A percentile compares a stretch with the other conserved stretches of the same genome.
phyloP scores from a whole-genome alignment of 352 stramenopile species.

The Pythium aquatile region DNA sequence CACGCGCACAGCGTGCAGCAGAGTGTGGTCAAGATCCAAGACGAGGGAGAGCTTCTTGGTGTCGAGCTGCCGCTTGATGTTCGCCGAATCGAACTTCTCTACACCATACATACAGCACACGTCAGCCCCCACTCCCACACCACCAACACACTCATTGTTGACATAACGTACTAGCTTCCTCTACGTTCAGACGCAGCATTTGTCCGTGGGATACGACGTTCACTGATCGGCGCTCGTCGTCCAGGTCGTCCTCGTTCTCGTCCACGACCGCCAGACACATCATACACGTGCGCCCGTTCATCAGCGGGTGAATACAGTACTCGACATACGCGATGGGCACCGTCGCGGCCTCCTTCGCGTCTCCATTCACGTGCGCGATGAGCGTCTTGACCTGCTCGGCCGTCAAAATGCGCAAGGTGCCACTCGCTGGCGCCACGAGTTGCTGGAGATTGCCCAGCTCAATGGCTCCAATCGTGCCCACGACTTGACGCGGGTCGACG shows the following conservation, averaged over 20 bases:
- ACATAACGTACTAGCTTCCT: conserved; percentile 92
- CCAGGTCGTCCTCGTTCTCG: conserved; percentile 62
- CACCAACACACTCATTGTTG: not conserved
- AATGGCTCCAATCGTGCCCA: conserved; percentile 52
- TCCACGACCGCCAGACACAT: conserved; percentile 78
- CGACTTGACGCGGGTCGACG: conserved; percentile 57
- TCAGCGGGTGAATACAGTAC: conserved; percentile 77
- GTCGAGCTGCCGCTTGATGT: conserved; percentile 83
- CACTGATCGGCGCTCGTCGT: conserved; percentile 51
- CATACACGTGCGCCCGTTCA: conserved; percentile 73
- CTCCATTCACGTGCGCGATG: conserved; percentile 10
- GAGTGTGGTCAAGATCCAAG: conserved; percentile 96
- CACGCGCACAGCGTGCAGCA: conserved; percentile 91
- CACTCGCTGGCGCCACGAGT: conserved; percentile 87
- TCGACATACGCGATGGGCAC: conserved; percentile 57
- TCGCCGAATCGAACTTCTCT: conserved; percentile 87
- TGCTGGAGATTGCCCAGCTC: conserved; percentile 57
- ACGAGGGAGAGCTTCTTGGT: conserved; percentile 93
- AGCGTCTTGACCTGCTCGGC: conserved; percentile 22
- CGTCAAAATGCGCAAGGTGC: conserved; percentile 63
- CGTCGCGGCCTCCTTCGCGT: conserved; percentile 3
- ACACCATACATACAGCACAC: conserved; percentile 11
- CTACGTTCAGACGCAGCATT: conserved; percentile 93
- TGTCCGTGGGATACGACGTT: conserved; percentile 83
- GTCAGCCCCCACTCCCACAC: conserved; percentile 42